A percentile compares a stretch with the other conserved stretches of the same genome.
phyloP scores from a whole-genome alignment of 768 basidiomycete genomes.

The Daedaleopsis sinensis region DNA sequence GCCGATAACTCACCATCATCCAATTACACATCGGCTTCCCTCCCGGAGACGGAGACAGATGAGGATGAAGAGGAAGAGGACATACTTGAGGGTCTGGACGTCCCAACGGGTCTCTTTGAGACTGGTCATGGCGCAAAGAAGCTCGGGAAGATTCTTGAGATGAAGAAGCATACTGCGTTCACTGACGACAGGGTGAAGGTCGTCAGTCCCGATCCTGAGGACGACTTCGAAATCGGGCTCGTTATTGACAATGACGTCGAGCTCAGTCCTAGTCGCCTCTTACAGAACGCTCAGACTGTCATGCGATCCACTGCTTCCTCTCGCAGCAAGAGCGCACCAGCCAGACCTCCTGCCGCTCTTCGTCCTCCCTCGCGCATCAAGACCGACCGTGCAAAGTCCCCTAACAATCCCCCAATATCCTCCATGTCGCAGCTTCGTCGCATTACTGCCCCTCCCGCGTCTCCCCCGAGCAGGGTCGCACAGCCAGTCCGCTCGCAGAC shows the following conservation, averaged over 20 bases:
- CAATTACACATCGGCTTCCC: constrained; percentile 65
- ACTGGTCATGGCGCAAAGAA: constrained; percentile 60
- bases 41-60: constrained; percentile 75
- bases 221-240: constrained; percentile 85
- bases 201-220: constrained; percentile 68
- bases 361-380: constrained; percentile 69
- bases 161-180: constrained; percentile 58
- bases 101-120: constrained; percentile 77
- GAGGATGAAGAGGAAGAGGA: constrained; percentile 61
- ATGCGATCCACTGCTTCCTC: constrained; percentile 31
- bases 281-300: constrained; percentile 46
- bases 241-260: constrained; percentile 83
- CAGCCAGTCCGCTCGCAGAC: constrained; percentile 57
- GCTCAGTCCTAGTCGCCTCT: constrained; percentile 76
- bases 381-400: constrained; percentile 72
- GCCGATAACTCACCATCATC: constrained; percentile 52
- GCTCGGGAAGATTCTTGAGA: constrained; percentile 53
- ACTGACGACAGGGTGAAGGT: constrained; percentile 55
- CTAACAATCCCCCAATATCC: constrained; percentile 67
- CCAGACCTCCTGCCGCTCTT: constrained; percentile 45
- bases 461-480: constrained; percentile 52
- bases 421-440: constrained; percentile 70
- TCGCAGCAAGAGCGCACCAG: constrained; percentile 65
- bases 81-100: constrained; percentile 79
- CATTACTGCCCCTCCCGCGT: constrained; percentile 69